Evolutionary conservation across 1,284 basidiomycete species (phyloP).

Genomic region (Moesziomyces parantarcticus): DNA sequence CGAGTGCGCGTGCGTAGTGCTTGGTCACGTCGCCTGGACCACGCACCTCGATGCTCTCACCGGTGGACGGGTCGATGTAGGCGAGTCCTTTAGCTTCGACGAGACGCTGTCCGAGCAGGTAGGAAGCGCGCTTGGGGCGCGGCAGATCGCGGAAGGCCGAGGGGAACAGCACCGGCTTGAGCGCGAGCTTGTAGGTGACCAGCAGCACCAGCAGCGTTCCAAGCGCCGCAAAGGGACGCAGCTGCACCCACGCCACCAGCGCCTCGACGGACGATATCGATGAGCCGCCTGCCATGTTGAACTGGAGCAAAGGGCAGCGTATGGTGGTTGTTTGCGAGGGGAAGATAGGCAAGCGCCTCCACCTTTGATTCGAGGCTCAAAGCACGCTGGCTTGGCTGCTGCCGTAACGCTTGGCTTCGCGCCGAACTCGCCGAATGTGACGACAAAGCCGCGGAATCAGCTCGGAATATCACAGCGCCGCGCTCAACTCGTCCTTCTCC

Average conservation of each 20-base stretch:
- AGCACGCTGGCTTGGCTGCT: no score
- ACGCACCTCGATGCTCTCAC: slow-evolving; percentile 1
- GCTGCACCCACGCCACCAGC: neutral
- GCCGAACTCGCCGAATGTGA: no score
- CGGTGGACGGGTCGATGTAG: slow-evolving; percentile 8
- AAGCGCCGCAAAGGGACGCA: slow-evolving; percentile 7
- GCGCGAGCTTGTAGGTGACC: slow-evolving; percentile 35
- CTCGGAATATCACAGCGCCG: no score
- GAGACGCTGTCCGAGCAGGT: slow-evolving; percentile 29
- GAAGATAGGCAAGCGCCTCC: no score
- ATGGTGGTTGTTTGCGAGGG: no score
- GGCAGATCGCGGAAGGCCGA: slow-evolving; percentile 39
- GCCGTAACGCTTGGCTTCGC: no score
- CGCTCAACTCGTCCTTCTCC: no score
- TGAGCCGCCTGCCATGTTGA: no score
- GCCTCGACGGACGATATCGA: neutral
- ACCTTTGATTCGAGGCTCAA: no score
- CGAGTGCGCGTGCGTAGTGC: slow-evolving; percentile 23
- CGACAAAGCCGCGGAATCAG: no score
- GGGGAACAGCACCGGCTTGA: slow-evolving; percentile 40
- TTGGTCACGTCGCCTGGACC: slow-evolving; percentile 32
- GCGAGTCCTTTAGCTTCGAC: slow-evolving; percentile 38
- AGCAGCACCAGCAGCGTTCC: slow-evolving; percentile 18
- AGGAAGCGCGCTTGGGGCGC: slow-evolving; percentile 19
- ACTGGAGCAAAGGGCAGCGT: no score